Percentiles rank a stretch among this genome's conserved stretches.
Evolutionary conservation across 345 rosid species (phyloP).

Genomic region (Arabidopsis arenosa): DNA sequence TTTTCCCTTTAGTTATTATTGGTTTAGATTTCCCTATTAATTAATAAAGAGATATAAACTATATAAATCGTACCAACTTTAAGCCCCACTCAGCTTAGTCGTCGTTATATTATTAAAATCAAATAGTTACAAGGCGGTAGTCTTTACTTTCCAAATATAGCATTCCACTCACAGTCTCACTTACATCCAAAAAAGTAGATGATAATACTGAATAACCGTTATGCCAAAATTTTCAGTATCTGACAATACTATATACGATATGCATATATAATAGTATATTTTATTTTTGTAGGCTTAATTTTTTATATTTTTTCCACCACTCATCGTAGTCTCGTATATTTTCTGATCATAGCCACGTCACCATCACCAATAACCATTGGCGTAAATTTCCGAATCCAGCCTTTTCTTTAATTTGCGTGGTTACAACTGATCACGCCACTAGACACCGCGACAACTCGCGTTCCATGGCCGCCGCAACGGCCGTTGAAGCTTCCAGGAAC

Average conservation of each 20-base stretch:
- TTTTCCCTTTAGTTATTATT: background rate
- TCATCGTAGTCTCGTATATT: constrained; percentile 12
- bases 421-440: constrained; percentile 43
- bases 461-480: constrained; percentile 20
- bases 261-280: background rate
- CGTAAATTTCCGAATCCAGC: constrained; percentile 8
- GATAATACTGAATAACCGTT: constrained; percentile 40
- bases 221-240: constrained; percentile 45
- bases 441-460: constrained; percentile 48
- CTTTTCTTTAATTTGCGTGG: background rate
- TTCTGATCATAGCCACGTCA: constrained; percentile 21
- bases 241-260: constrained; percentile 25
- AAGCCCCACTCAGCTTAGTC: constrained; percentile 20
- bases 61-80: background rate
- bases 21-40: background rate
- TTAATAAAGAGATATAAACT: background rate
- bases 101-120: constrained; percentile 8
- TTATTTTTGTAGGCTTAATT: constrained; percentile 23
- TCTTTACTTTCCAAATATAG: constrained; percentile 41
- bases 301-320: background rate
- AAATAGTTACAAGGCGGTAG: constrained; percentile 28
- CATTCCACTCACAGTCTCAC: constrained; percentile 38
- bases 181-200: constrained; percentile 33
- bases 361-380: background rate
- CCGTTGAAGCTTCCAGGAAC: constrained; percentile 1